These are phyloP conservation scores for Coemansia sp. DNA, from an alignment of 192 early-diverging fungal species.

Conservation along the genomic window DNA sequence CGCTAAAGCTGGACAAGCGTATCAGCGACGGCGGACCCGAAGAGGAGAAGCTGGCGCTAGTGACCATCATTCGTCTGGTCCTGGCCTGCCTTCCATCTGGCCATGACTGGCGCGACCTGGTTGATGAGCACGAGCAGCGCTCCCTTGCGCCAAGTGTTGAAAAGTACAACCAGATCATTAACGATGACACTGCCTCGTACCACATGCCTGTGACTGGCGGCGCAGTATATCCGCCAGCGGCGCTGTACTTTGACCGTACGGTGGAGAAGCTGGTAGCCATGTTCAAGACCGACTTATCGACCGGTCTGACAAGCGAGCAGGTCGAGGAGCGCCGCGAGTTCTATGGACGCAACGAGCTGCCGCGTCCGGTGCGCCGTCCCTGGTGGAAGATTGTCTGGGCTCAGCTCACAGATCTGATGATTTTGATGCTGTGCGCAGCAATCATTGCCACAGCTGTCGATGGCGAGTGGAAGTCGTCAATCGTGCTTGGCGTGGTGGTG, in stretches of 20 bases:
- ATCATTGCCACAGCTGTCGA: conserved; percentile 80
- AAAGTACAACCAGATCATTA: conserved; percentile 57
- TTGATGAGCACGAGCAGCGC: conserved; percentile 76
- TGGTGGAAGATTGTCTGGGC: conserved; percentile 75
- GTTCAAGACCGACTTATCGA: conserved; percentile 68
- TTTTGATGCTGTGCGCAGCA: conserved; percentile 80
- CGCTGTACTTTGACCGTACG: conserved; percentile 93
- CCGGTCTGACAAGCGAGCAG: conserved; percentile 62
- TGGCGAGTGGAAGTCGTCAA: conserved; percentile 78
- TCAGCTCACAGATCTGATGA: conserved; percentile 95
- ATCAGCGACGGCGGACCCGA: conserved; percentile 68
- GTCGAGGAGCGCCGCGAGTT: conserved; percentile 66
- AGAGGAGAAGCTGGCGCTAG: conserved; percentile 73
- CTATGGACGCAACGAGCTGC: conserved; percentile 86
- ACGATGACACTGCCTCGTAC: conserved; percentile 48
- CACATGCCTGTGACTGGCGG: conserved; percentile 55
- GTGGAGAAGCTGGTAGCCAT: conserved; percentile 81
- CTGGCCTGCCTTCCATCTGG: conserved; percentile 76
- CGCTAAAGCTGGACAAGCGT: conserved; percentile 64
- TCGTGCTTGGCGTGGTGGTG: conserved; percentile 79
- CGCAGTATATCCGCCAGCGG: conserved; percentile 55
- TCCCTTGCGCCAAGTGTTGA: conserved; percentile 72
- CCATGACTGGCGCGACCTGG: conserved; percentile 87
- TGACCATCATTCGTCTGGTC: conserved; percentile 77
- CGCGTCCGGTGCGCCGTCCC: conserved; percentile 73